Evolutionary conservation across 2,329 filamentous ascomycete genomes (phyloP), one percentile per base, ranked within the genome.

Genomic region (Xylariaceae sp.): DNA sequence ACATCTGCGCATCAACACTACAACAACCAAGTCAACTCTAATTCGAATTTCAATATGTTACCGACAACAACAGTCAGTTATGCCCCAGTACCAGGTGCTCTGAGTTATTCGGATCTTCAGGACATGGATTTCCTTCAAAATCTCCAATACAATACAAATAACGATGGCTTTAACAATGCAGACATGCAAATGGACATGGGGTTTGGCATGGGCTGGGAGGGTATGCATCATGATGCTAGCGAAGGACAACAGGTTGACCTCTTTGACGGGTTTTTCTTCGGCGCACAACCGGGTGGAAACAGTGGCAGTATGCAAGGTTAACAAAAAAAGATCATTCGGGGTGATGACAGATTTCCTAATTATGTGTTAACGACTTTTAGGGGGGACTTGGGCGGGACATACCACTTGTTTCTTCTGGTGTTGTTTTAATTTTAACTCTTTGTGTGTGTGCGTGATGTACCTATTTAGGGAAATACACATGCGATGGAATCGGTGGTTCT

Each of bases 181-280:
- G 81, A 82, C 66, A 70, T 77, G 64, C 78, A 82, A 72, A 77
- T 86, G 67, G 86, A 88, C 64, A 78, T 89, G 51, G 86, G 85
- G 0, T 86, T 87, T 64, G 86, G 86, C 58, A 78, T 90, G 51
- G 86, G 85, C 39, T 85, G 83, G 82, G 79, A 85, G 61, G 78
- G 80, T 10, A 77, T 85, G 69, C 79, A 84, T 67, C 84, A 88
- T 65, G 86, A 88, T 67, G 87, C 80, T 60, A 78, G 78, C 59
- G 81, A 85, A 51, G 78, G 78, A 54, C 78, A 82, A 69, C 80
- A 85, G 69, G 79, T 88, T 68, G 83, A 89, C 60, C 80, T 87
- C 0, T 89, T 90, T 72, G 87, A 89, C 69, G 84, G 85, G 0
- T 90, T 90, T 70, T 89, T 88, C 75, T 88, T 89, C 70, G 86